Evolutionary conservation across 129 eudicot genomes (phyloP).

Genomic region (Flaveria linearis): DNA sequence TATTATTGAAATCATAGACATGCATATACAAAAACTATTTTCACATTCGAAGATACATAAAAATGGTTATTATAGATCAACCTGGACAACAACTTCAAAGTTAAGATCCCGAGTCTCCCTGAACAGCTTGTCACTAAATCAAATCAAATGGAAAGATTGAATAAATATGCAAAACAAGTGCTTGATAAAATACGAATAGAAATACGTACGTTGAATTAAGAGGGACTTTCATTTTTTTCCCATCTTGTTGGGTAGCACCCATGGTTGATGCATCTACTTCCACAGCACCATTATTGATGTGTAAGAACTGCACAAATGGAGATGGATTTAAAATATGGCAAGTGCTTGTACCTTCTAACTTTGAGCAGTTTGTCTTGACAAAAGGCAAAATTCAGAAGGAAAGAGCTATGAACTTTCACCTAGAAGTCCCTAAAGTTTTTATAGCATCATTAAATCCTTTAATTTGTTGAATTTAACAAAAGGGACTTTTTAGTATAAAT

Average conservation of each 20-base stretch:
- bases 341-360: constrained; percentile 1
- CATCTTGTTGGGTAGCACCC: constrained; percentile 83
- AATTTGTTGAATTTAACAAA: neutral
- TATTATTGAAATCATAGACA: neutral
- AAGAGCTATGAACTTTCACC: neutral
- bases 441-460: neutral
- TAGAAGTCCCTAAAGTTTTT: neutral
- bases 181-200: neutral
- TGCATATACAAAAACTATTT: neutral
- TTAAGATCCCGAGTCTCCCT: constrained; percentile 94
- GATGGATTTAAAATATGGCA: constrained; percentile 26
- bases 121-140: constrained; percentile 89
- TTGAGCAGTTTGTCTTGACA: neutral
- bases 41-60: neutral
- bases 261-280: constrained; percentile 92
- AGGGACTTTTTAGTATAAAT: neutral
- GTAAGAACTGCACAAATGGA: constrained; percentile 66
- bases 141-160: constrained; percentile 21
- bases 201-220: constrained; percentile 80
- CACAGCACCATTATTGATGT: constrained; percentile 84
- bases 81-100: constrained; percentile 99
- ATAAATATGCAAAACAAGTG: constrained; percentile 9
- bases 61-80: constrained; percentile 47
- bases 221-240: constrained; percentile 87
- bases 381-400: neutral